Conservation (phyloP, 768 basidiomycete genomes). For the Hirschioporus abietinus region DNA sequence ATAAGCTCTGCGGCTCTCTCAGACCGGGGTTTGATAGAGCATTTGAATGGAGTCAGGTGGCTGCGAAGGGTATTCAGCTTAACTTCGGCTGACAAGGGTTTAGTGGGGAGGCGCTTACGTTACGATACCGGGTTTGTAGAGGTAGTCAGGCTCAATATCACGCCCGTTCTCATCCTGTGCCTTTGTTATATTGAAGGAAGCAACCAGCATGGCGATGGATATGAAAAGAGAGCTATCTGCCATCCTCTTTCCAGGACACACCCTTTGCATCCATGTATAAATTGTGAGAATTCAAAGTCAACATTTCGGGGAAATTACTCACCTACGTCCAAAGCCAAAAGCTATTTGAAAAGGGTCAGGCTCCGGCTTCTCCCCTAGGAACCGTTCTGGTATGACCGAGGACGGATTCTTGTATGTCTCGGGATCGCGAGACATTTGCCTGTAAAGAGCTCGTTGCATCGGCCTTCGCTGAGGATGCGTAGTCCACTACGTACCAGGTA, state of each 20-base stretch:
- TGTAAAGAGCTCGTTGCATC: background rate
- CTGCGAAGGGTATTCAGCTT: background rate
- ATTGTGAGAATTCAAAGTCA: background rate
- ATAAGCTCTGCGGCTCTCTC: background rate
- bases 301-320: background rate
- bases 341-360: background rate
- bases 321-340: conserved; percentile 3
- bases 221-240: conserved; percentile 2
- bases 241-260: background rate
- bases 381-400: background rate
- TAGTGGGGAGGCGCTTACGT: background rate
- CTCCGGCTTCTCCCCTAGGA: background rate
- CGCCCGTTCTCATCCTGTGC: background rate
- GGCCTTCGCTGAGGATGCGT: background rate
- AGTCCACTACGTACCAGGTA: conserved; percentile 7
- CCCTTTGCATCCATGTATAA: background rate
- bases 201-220: background rate
- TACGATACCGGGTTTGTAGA: background rate
- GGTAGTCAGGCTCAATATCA: background rate
- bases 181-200: background rate
- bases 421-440: background rate
- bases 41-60: conserved; percentile 1
- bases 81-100: background rate
- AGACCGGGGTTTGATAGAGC: background rate
- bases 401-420: background rate